phyloP scores from a whole-genome alignment of 2,329 filamentous ascomycete genomes.

The Cladosporium sp. region DNA sequence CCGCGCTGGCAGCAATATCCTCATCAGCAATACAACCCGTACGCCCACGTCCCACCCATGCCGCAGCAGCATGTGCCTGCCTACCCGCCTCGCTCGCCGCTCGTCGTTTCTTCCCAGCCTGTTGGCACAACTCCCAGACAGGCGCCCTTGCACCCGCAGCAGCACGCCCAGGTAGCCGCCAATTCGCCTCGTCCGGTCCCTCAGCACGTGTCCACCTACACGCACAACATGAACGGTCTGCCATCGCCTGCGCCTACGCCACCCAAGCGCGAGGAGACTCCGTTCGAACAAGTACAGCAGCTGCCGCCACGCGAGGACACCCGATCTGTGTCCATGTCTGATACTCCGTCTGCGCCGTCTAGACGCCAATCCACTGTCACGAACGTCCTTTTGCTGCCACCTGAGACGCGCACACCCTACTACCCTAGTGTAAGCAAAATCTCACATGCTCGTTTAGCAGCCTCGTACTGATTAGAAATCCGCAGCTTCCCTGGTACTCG shows the following conservation, averaged over 20 bases:
- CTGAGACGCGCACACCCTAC: constrained; percentile 44
- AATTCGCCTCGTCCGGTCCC: constrained; percentile 14
- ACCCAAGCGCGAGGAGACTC: constrained; percentile 14
- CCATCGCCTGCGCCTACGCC: constrained; percentile 26
- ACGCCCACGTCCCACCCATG: constrained; percentile 27
- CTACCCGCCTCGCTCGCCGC: constrained; percentile 42
- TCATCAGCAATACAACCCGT: constrained; percentile 39
- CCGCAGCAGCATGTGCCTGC: constrained; percentile 41
- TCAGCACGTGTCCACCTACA: constrained; percentile 17
- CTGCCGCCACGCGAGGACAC: constrained; percentile 11
- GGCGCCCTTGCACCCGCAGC: constrained; percentile 25
- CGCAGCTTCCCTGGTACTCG: constrained; percentile 61
- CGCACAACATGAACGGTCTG: constrained; percentile 22
- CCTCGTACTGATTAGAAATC: background rate
- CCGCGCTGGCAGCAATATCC: constrained; percentile 29
- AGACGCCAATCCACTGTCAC: constrained; percentile 23
- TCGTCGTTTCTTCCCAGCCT: constrained; percentile 50
- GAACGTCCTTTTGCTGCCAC: constrained; percentile 19
- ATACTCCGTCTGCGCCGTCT: constrained; percentile 23
- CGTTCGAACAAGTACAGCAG: constrained; percentile 19
- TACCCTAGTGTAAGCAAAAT: constrained; percentile 45
- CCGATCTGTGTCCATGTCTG: constrained; percentile 13
- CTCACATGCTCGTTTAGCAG: background rate
- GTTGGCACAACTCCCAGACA: constrained; percentile 46
- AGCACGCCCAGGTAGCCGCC: constrained; percentile 21